These are phyloP conservation scores for Trichoderma sp. DNA, from an alignment of 2,329 filamentous ascomycete genomes.

Conservation along the genomic window DNA sequence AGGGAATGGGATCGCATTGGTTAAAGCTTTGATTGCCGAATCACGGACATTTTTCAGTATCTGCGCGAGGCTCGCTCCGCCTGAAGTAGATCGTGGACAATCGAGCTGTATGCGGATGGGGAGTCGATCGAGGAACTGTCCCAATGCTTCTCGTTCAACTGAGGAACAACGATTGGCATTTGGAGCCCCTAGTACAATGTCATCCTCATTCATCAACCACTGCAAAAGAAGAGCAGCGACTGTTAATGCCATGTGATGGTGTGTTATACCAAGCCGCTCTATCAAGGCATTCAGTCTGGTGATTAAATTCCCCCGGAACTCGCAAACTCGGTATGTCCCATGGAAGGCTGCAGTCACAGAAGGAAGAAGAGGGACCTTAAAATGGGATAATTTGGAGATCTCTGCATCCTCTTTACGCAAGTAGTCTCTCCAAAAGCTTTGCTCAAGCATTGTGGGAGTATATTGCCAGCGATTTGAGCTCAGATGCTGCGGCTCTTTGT, in stretches of 20 bases:
- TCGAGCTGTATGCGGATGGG: background rate
- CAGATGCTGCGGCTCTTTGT: background rate
- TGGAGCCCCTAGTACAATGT: constrained; percentile 9
- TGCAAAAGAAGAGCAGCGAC: constrained; percentile 8
- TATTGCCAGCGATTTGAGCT: background rate
- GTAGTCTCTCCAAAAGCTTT: background rate
- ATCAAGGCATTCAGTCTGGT: background rate
- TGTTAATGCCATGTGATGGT: constrained; percentile 13
- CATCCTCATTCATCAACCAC: constrained; percentile 3
- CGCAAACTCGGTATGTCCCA: background rate
- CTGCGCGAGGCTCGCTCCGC: background rate
- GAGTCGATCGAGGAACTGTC: background rate
- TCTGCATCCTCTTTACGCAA: background rate
- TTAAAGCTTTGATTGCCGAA: background rate
- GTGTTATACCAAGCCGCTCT: constrained; percentile 8
- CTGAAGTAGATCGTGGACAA: background rate
- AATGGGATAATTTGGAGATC: background rate
- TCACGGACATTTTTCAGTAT: background rate
- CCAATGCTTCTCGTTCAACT: background rate
- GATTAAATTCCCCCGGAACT: background rate
- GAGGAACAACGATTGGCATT: background rate
- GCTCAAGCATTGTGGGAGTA: background rate
- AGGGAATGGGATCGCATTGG: constrained; percentile 8
- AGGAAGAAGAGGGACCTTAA: background rate
- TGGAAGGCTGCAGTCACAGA: background rate